phyloP scores from a whole-genome alignment of 176 grass and related monocot species.

The Ensete glaucum region DNA sequence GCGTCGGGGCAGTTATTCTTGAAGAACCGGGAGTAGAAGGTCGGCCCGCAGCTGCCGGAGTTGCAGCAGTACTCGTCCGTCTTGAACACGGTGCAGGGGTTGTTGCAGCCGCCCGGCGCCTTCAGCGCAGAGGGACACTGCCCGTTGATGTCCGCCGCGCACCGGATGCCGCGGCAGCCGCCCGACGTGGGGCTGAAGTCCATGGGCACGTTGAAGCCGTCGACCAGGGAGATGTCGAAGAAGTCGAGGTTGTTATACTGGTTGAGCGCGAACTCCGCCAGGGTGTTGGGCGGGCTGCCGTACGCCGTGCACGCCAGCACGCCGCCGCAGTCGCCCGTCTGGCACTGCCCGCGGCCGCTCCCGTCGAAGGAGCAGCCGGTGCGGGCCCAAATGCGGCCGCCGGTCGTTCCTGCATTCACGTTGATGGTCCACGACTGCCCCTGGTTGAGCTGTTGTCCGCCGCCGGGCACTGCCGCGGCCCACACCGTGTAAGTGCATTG shows the following conservation, averaged over 20 bases:
- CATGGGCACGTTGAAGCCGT: constrained; percentile 61
- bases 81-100: constrained; percentile 36
- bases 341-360: constrained; percentile 25
- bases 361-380: constrained; percentile 39
- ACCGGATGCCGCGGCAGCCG: constrained; percentile 15
- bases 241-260: constrained; percentile 15
- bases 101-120: constrained; percentile 28
- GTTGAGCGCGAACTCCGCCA: constrained; percentile 42
- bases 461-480: background rate
- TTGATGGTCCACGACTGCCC: background rate
- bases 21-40: constrained; percentile 43
- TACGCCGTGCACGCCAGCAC: constrained; percentile 20
- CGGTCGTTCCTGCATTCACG: background rate
- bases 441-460: background rate
- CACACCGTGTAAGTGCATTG: background rate
- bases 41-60: constrained; percentile 19
- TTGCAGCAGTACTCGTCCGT: constrained; percentile 25
- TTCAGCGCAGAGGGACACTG: constrained; percentile 27
- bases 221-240: constrained; percentile 44
- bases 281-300: constrained; percentile 32
- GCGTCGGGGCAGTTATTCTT: constrained; percentile 41
- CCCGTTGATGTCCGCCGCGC: constrained; percentile 14
- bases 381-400: background rate
- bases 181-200: constrained; percentile 23
- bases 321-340: constrained; percentile 48